These are phyloP conservation scores for Thermomyces lanuginosus DNA, from an alignment of 2,329 filamentous ascomycete species.

Conservation along the genomic window DNA sequence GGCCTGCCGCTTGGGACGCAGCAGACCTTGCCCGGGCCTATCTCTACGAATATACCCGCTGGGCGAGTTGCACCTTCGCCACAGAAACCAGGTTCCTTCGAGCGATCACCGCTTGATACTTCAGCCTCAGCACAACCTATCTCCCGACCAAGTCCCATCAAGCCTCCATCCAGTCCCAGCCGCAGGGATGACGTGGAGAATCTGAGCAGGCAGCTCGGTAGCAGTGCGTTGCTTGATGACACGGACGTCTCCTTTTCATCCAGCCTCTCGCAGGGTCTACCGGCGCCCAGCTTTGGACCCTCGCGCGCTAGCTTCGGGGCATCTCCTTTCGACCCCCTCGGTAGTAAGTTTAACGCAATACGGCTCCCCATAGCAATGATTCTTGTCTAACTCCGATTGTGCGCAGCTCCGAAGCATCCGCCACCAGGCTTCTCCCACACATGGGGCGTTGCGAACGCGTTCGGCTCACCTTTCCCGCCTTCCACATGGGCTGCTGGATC, in stretches of 20 bases:
- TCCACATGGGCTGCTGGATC: constrained; percentile 24
- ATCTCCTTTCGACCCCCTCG: constrained; percentile 28
- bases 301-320: constrained; percentile 27
- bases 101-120: constrained; percentile 43
- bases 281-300: constrained; percentile 31
- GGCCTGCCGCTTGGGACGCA: constrained; percentile 26
- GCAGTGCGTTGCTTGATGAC: constrained; percentile 66
- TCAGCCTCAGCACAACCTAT: constrained; percentile 53
- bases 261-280: constrained; percentile 27
- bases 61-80: constrained; percentile 38
- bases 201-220: constrained; percentile 66
- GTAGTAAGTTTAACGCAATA: constrained; percentile 16
- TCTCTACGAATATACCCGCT: constrained; percentile 22
- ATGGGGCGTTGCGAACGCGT: constrained; percentile 22
- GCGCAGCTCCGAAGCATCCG: constrained; percentile 17
- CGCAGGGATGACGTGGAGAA: constrained; percentile 48
- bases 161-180: constrained; percentile 55
- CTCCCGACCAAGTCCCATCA: constrained; percentile 69
- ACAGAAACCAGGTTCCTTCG: constrained; percentile 52
- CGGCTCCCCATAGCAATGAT: neutral
- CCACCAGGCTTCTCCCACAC: constrained; percentile 17
- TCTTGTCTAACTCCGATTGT: constrained; percentile 8
- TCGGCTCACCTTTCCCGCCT: constrained; percentile 23
- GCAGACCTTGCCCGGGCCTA: constrained; percentile 23
- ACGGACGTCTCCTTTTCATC: constrained; percentile 52